These are phyloP conservation scores for Quercus variabilis DNA, from an alignment of 306 rosid species.

Conservation along the genomic window DNA sequence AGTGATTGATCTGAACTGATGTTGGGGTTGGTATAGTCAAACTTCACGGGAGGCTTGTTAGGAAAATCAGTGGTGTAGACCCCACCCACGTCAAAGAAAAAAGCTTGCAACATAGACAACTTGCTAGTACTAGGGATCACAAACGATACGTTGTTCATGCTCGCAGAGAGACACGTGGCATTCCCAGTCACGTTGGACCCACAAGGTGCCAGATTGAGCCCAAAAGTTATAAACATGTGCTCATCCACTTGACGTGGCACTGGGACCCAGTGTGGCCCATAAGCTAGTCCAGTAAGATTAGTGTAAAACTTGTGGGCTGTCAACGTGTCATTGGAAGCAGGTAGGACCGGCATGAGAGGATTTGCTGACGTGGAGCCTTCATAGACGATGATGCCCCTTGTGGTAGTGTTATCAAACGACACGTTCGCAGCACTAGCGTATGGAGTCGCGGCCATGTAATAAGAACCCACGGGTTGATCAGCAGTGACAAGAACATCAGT, in stretches of 20 bases:
- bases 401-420: constrained; percentile 12
- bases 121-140: constrained; percentile 20
- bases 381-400: constrained; percentile 47
- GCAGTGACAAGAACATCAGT: constrained; percentile 45
- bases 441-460: constrained; percentile 61
- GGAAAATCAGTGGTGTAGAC: constrained; percentile 54
- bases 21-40: constrained; percentile 39
- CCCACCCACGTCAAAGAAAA: constrained; percentile 22
- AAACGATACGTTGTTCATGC: constrained; percentile 48
- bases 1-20: background rate
- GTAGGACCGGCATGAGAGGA: constrained; percentile 50
- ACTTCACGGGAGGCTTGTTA: constrained; percentile 26
- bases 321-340: constrained; percentile 34
- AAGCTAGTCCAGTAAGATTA: constrained; percentile 31
- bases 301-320: constrained; percentile 48
- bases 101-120: constrained; percentile 55
- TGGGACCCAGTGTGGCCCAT: constrained; percentile 52
- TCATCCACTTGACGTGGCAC: constrained; percentile 51
- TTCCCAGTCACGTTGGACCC: background rate
- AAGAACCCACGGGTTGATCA: constrained; percentile 39
- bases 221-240: constrained; percentile 49
- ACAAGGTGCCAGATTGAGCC: constrained; percentile 34
- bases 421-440: background rate
- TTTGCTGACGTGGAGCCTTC: constrained; percentile 3
- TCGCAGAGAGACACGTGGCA: constrained; percentile 45